These are phyloP conservation scores for Magnusiomyces suaveolens DNA, from an alignment of 1,139 yeast genomes.

Conservation along the genomic window DNA sequence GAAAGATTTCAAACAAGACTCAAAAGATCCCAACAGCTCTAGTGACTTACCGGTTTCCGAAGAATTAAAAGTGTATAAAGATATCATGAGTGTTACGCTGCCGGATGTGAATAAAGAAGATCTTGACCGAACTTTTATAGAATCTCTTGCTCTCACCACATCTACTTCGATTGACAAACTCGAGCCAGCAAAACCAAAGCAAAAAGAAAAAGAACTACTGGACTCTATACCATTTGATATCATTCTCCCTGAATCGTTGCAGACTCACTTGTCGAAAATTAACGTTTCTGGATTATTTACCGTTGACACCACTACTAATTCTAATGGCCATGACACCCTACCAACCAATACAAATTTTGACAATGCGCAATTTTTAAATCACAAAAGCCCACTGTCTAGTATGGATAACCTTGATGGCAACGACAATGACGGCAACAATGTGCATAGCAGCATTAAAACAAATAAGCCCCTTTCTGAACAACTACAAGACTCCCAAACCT, in stretches of 20 bases:
- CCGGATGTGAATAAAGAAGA: background rate
- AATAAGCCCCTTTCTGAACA: background rate
- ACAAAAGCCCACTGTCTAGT: background rate
- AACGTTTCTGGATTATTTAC: background rate
- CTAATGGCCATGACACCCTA: background rate
- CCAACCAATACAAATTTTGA: background rate
- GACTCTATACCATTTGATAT: slow-evolving; percentile 1
- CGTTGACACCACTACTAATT: background rate
- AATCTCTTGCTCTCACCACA: background rate
- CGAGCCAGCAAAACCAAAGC: background rate
- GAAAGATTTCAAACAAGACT: background rate
- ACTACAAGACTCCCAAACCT: background rate
- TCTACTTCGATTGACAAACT: background rate
- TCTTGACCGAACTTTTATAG: background rate
- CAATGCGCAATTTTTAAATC: background rate
- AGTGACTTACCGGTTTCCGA: background rate
- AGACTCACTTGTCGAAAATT: background rate
- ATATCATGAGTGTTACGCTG: background rate
- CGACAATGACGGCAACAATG: background rate
- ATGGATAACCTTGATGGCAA: background rate
- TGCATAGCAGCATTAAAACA: background rate
- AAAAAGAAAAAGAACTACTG: background rate
- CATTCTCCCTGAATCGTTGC: background rate
- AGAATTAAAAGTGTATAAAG: background rate
- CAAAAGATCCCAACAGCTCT: background rate